Evolutionary conservation across 129 eudicot genomes (phyloP).

Genomic region (Tagetes erecta): DNA sequence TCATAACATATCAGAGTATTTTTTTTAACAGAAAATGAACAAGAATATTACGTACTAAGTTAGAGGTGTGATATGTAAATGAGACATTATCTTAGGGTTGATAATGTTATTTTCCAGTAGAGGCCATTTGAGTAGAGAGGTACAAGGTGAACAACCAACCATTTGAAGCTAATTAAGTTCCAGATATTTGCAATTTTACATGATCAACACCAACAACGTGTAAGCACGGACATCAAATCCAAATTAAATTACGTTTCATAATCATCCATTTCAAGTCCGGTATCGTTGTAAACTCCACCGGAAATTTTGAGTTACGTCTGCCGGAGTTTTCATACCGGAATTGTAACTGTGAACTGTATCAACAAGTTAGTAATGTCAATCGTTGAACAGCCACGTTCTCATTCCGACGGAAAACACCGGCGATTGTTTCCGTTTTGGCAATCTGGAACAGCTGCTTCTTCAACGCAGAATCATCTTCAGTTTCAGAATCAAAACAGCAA

Average conservation of each 20-base stretch:
- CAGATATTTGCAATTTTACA: conserved; percentile 12
- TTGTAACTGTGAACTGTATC: background rate
- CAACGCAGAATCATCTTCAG: conserved; percentile 55
- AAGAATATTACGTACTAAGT: background rate
- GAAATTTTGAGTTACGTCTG: conserved; percentile 18
- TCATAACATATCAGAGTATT: too few relatives aligned
- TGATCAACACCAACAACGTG: conserved; percentile 29
- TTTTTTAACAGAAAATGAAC: too few relatives aligned
- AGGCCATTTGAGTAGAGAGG: conserved; percentile 29
- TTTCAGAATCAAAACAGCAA: conserved; percentile 33
- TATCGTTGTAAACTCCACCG: conserved; percentile 11
- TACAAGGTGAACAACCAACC: conserved; percentile 39
- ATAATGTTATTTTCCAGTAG: conserved; percentile 8
- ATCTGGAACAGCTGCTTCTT: conserved; percentile 50
- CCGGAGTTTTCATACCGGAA: conserved; percentile 1
- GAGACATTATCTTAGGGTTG: background rate
- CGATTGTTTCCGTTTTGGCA: conserved; percentile 65
- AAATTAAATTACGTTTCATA: background rate
- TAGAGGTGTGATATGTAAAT: background rate
- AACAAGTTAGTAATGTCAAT: conserved; percentile 44
- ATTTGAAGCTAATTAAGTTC: conserved; percentile 24
- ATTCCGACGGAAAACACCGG: conserved; percentile 50
- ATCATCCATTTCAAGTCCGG: conserved; percentile 22
- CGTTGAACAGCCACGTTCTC: conserved; percentile 35
- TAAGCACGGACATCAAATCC: conserved; percentile 34